Evolutionary conservation across 108 stramenopile genomes (phyloP).

Genomic region (Cyclotella cryptica): DNA sequence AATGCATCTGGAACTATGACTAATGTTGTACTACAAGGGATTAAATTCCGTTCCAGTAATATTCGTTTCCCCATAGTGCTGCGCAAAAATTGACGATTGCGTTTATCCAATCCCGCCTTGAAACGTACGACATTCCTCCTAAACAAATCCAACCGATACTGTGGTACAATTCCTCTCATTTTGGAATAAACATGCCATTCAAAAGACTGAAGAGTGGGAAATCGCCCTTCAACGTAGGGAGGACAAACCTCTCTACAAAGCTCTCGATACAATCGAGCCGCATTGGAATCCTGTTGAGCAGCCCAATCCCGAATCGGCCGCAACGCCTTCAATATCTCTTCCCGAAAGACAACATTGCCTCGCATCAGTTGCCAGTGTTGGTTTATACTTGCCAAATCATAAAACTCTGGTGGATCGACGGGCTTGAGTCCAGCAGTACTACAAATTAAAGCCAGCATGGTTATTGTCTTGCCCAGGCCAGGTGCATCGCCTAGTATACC

Average conservation of each 20-base stretch:
- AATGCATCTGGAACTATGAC: slow-evolving; percentile 80
- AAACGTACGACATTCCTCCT: slow-evolving; percentile 47
- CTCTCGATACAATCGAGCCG: neutral
- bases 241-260: slow-evolving; percentile 30
- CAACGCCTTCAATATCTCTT: slow-evolving; percentile 37
- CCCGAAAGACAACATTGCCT: slow-evolving; percentile 34
- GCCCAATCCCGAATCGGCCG: slow-evolving; percentile 30
- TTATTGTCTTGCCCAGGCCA: slow-evolving; percentile 87
- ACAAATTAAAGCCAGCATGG: slow-evolving; percentile 67
- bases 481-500: slow-evolving; percentile 88
- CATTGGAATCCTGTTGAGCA: neutral
- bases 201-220: slow-evolving; percentile 46
- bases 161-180: neutral
- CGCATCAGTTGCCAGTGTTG: slow-evolving; percentile 47
- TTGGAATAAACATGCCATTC: slow-evolving; percentile 40
- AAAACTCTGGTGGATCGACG: slow-evolving; percentile 57
- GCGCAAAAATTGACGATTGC: slow-evolving; percentile 45
- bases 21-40: slow-evolving; percentile 66
- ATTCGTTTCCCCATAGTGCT: slow-evolving; percentile 44
- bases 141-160: slow-evolving; percentile 40
- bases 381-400: slow-evolving; percentile 29
- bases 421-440: slow-evolving; percentile 53
- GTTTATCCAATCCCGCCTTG: slow-evolving; percentile 58
- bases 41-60: slow-evolving; percentile 59
- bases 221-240: slow-evolving; percentile 42